Evolutionary conservation across 2,329 filamentous ascomycete genomes (phyloP), one percentile per base, ranked within the genome.

Genomic region (Periconia sp.): DNA sequence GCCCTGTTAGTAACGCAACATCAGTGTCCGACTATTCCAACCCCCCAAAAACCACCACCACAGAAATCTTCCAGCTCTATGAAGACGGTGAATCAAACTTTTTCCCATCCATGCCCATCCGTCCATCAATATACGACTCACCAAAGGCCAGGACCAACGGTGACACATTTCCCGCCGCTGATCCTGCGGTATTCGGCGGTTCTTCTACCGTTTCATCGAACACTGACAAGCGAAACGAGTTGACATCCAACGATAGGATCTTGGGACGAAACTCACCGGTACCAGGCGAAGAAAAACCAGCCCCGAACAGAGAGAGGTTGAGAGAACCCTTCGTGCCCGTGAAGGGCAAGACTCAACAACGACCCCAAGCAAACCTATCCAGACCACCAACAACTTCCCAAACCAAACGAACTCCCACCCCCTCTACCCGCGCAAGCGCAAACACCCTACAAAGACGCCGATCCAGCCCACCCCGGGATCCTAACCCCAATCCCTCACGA

Each of bases 1-100:
- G 59, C 15, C 55, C 53, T 3, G 52, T 51, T 1, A 63, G 61
- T 35, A 44, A 50, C 11, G 48, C 58, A 18, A 53, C 58, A 8
- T 53, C 57, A 10, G 50, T 41, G 3, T 66, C 61, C 14, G 52
- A 58, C 3, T 62, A 63, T 30, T 62, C 61, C 3, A 52, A 56
- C 41, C 40, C 50, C 11, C 42, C 49, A 2, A 46, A 31, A 9
- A 41, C 48, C 18, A 35, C 40, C 8, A 47, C 51, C 15, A 44
- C 54, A 1, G 54, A 57, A 14, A 42, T 51, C 18, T 45, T 50
- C 6, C 19, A 37, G 14, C 41, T 54, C 13, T 58, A 58, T 43
- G 13, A 15, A 19, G 51, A 55, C 14, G 47, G 50, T 1, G 45
- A 45, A 10, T 49, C 50, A 15, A 33, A 15, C 5, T 13, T 37